A percentile compares a stretch with the other conserved stretches of the same genome.
These are phyloP conservation scores for Crataegus laevigata DNA, from an alignment of 306 rosid species.

Conservation along the genomic window DNA sequence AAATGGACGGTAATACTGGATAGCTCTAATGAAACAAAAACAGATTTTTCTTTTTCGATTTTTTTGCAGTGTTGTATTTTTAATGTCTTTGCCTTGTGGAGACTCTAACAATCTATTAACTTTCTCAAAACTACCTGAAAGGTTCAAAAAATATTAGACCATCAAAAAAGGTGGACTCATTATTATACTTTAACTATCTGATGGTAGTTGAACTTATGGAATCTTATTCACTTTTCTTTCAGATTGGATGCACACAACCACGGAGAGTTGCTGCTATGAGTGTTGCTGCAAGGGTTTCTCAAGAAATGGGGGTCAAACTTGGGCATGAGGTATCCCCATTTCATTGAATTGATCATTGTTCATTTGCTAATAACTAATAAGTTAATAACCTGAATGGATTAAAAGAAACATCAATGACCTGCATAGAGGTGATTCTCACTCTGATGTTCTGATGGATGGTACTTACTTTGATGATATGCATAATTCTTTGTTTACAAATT, in stretches of 20 bases:
- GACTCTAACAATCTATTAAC: background rate
- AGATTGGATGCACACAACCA: conserved; percentile 98
- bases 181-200: conserved; percentile 6
- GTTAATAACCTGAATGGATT: background rate
- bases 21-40: background rate
- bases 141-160: background rate
- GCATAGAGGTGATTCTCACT: background rate
- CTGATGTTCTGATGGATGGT: background rate
- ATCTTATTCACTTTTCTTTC: conserved; percentile 6
- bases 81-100: background rate
- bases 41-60: background rate
- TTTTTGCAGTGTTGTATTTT: background rate
- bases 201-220: background rate
- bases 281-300: conserved; percentile 97
- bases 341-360: conserved; percentile 1
- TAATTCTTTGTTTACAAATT: background rate
- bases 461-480: background rate
- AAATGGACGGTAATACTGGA: background rate
- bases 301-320: conserved; percentile 92
- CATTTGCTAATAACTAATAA: background rate
- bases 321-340: conserved; percentile 72
- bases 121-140: background rate
- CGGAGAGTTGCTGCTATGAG: conserved; percentile 99
- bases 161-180: background rate
- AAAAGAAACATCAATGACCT: background rate